A percentile compares a stretch with the other conserved stretches of the same genome.
Evolutionary conservation across 202 grass and related monocot genomes (phyloP).

Genomic region (Carex arenaria): DNA sequence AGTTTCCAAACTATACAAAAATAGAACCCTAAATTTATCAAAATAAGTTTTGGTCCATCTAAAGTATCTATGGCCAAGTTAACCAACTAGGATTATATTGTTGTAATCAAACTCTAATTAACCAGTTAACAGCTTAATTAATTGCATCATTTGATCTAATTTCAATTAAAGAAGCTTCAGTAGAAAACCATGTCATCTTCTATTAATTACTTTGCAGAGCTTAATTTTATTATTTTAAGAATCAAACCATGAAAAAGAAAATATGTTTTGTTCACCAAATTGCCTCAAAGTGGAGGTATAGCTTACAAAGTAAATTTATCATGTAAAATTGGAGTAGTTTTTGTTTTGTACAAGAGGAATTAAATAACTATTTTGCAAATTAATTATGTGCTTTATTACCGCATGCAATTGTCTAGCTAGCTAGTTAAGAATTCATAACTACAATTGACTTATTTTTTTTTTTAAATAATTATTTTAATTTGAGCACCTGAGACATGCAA

Average conservation of each 20-base stretch:
- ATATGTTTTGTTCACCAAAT: neutral
- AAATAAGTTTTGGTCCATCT: neutral
- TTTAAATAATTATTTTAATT: too few relatives aligned
- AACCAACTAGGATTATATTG: neutral
- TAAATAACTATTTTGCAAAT: too few relatives aligned
- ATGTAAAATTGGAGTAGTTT: too few relatives aligned
- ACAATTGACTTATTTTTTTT: too few relatives aligned
- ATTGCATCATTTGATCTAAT: neutral
- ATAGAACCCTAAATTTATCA: neutral
- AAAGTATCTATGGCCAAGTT: neutral
- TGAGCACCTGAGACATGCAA: neutral
- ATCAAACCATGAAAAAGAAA: neutral
- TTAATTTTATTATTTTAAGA: neutral
- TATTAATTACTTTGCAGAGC: neutral
- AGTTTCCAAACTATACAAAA: neutral
- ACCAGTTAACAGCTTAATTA: neutral
- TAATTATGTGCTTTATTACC: too few relatives aligned
- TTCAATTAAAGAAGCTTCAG: constrained; percentile 1
- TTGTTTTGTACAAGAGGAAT: too few relatives aligned
- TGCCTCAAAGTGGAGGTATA: neutral
- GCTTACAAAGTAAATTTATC: too few relatives aligned
- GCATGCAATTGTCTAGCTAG: too few relatives aligned
- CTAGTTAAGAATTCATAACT: too few relatives aligned
- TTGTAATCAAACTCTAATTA: neutral
- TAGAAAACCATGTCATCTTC: neutral